Evolutionary conservation across 2,329 filamentous ascomycete genomes (phyloP), one percentile per base, ranked within the genome.

Genomic region (Fusarium sp.): DNA sequence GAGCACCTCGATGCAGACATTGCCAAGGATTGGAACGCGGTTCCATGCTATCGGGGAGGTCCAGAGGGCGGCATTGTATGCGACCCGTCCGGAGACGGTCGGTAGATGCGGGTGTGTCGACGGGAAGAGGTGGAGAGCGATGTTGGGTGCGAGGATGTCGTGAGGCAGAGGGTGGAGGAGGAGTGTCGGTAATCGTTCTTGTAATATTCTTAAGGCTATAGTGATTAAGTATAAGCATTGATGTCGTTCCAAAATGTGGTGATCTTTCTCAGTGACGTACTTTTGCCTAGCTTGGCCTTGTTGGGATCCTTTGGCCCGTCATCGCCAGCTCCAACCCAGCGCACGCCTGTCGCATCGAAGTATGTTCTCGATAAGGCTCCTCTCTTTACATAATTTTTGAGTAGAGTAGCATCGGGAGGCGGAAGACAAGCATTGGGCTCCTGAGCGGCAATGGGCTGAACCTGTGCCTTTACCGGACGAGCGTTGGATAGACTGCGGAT

Each of bases 21-120:
- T 96, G 65, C 94, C 93, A 29, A 97, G 84, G 17, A 98, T 86
- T 3, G 95, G 95, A 1, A 99, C 84, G 25, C 91, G 87, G 70
- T 96, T 96, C 95, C 95, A 99, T 27, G 93, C 94, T 47, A 99
- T 89, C 0, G 95, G 95, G 0, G 93, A 93, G 1, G 95, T 97
- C 93, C 93, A 98, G 33, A 99, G 81, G 3, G 95, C 95, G 15
- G 95, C 94, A 32, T 90, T 90, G 75, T 99, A 99, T 43, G 92
- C 90, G 32, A 97, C 90, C 42, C 91, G 87, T 48, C 95, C 95
- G 25, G 91, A 92, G 36, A 98, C 95, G n/a, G 88, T 90, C 31
- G 95, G 95, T 3, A 99, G 90, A 74, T 94, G 90, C 3, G 91
- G 92, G 70, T 96, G 91, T 1, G 91, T 95, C 25, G 87, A 86